Evolutionary conservation across 225 moss, liverwort and hornwort species (phyloP), one percentile per base, ranked within the genome.

Genomic region (Bryoerythrophyllum caledonicum): DNA sequence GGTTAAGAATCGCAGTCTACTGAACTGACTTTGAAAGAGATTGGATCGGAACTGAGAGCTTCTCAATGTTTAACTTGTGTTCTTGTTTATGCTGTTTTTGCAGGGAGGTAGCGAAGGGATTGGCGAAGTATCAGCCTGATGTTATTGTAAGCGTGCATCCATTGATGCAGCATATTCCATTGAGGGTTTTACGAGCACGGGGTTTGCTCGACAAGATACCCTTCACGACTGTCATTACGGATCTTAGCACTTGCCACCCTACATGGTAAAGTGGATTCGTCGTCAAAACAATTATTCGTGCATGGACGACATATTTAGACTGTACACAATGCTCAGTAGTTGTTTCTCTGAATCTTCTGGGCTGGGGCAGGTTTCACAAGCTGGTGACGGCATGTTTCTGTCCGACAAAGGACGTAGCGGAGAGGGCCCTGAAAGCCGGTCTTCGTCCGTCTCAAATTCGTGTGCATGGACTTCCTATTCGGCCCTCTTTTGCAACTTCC

Each of bases 61-160:
- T 62, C 8, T 69, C 32, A 62, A 38, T 38, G 38, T 38, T 10
- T 38, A 8, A 38, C 38, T 38, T 38, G 38, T 38, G 34, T 34
- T 66, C 30, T 63, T 64, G 54, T 37, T 11, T 72, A 28, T 12
- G 24, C 24, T 17, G 10, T 61, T 26, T 35, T 72, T 7, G 84
- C 86, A 97, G 96, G 77, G 91, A 95, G 88, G 90, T 99, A 66
- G 80, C 95, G 52, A 99, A 95, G 83, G 94, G 97, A 44, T 83
- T 99, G 59, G 84, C 87, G 34, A 88, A 99, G 88, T 93, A 93
- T 76, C 90, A 90, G 59, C 97, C 97, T 41, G 94, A 99, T 80
- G 93, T 99, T 10, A 95, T 99, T 76, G 91, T 99, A 30, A 99
- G 97, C 71, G 97, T 99, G 63, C 97, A 99, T 81, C 97, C 97